phyloP scores from a whole-genome alignment of 768 basidiomycete genomes.

The Strobilomyces echinocephalus region DNA sequence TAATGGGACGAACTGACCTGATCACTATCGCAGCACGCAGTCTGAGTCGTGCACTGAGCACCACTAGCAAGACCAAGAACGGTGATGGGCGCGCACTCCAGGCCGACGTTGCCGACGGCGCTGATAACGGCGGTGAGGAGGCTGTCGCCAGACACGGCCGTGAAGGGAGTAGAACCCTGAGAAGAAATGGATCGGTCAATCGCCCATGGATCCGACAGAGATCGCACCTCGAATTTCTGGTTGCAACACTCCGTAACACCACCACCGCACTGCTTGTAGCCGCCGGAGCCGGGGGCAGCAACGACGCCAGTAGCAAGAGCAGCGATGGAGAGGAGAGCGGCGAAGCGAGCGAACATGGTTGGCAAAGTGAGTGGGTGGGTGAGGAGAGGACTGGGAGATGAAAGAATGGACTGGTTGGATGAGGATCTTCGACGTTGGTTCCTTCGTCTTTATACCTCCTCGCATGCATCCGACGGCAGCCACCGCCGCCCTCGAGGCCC shows the following conservation, averaged over 20 bases:
- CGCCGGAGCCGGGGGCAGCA: too few species aligned
- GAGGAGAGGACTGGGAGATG: not conserved
- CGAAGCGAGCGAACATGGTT: not conserved
- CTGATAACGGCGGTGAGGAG: not conserved
- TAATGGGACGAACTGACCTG: not conserved
- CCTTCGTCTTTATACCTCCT: not conserved
- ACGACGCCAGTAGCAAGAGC: not conserved
- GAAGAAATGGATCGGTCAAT: not conserved
- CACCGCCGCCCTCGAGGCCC: too few species aligned
- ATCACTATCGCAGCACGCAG: not conserved
- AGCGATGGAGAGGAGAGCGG: not conserved
- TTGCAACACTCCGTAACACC: not conserved
- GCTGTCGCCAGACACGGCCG: too few species aligned
- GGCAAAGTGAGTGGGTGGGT: not conserved
- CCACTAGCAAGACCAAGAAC: not conserved
- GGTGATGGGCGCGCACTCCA: not conserved
- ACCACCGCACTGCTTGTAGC: too few species aligned
- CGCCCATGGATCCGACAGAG: too few species aligned
- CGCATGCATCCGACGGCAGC: too few species aligned
- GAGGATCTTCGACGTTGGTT: not conserved
- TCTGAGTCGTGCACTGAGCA: not conserved
- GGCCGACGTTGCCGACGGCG: not conserved
- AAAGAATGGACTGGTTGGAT: not conserved
- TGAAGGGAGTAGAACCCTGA: not conserved
- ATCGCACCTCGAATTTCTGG: not conserved